Evolutionary conservation across 1,284 basidiomycete species (phyloP).

Genomic region (Schizophyllum commune): DNA sequence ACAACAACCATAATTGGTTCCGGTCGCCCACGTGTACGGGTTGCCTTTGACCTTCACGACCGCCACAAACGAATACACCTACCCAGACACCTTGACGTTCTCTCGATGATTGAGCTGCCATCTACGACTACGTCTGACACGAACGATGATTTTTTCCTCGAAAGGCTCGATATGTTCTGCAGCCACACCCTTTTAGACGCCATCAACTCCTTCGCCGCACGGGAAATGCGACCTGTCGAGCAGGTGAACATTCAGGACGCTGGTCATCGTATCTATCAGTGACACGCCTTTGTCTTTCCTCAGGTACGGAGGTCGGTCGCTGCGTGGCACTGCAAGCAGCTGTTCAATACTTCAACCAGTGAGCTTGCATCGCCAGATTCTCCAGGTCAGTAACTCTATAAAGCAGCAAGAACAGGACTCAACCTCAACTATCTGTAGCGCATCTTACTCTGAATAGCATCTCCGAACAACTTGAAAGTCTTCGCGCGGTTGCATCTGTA

Average conservation of each 20-base stretch:
- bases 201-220: conserved; percentile 25
- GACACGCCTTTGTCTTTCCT: conserved; percentile 6
- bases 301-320: conserved; percentile 49
- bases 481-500: conserved; percentile 18
- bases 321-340: conserved; percentile 48
- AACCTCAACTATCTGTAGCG: background rate
- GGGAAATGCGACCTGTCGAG: conserved; percentile 50
- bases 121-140: conserved; percentile 5
- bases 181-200: background rate
- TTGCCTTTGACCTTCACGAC: background rate
- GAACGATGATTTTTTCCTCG: conserved; percentile 45
- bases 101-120: background rate
- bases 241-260: conserved; percentile 35
- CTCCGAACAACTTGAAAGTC: background rate
- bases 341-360: conserved; percentile 30
- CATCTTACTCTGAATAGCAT: background rate
- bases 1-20: background rate
- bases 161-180: conserved; percentile 51
- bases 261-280: background rate
- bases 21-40: background rate
- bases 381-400: background rate
- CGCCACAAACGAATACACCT: background rate
- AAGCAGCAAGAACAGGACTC: background rate
- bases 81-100: background rate
- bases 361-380: conserved; percentile 1